A percentile compares a stretch with the other conserved stretches of the same genome.
Conservation (phyloP, 805 yeast genomes). For the Wickerhamiella cacticola region DNA sequence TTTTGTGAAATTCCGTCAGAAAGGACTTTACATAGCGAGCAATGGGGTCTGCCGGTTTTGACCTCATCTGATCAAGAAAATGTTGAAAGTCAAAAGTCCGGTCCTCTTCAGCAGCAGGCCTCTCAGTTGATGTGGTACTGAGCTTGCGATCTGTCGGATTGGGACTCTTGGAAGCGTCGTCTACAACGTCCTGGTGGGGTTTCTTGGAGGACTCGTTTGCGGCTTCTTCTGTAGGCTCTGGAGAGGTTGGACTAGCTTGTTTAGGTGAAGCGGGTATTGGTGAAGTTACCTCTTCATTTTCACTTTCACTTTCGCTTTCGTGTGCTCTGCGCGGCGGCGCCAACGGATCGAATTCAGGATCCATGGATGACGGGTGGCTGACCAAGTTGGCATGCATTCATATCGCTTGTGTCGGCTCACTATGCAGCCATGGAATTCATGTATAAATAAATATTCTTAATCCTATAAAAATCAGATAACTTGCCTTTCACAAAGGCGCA, state of each 20-base stretch:
- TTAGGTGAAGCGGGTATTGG: background rate
- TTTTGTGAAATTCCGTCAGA: constrained; percentile 57
- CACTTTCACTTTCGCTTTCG: background rate
- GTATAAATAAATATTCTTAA: too few species aligned
- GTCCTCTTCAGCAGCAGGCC: constrained; percentile 23
- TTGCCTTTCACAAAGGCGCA: too few species aligned
- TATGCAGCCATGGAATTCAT: background rate
- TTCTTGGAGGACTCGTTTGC: background rate
- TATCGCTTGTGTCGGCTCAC: background rate
- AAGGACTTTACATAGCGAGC: constrained; percentile 79
- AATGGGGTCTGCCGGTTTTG: constrained; percentile 74
- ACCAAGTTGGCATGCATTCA: background rate
- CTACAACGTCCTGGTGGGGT: background rate
- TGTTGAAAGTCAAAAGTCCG: constrained; percentile 67
- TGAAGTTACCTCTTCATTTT: background rate
- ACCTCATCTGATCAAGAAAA: constrained; percentile 59
- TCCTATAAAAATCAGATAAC: too few species aligned
- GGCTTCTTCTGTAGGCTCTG: background rate
- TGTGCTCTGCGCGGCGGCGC: constrained; percentile 12
- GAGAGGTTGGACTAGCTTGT: background rate
- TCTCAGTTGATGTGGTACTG: background rate
- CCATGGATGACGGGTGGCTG: constrained; percentile 4
- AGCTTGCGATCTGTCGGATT: background rate
- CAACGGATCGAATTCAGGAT: constrained; percentile 23
- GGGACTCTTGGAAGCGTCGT: background rate